Evolutionary conservation across 1,284 basidiomycete genomes (phyloP).

Genomic region (Athelia sp.): DNA sequence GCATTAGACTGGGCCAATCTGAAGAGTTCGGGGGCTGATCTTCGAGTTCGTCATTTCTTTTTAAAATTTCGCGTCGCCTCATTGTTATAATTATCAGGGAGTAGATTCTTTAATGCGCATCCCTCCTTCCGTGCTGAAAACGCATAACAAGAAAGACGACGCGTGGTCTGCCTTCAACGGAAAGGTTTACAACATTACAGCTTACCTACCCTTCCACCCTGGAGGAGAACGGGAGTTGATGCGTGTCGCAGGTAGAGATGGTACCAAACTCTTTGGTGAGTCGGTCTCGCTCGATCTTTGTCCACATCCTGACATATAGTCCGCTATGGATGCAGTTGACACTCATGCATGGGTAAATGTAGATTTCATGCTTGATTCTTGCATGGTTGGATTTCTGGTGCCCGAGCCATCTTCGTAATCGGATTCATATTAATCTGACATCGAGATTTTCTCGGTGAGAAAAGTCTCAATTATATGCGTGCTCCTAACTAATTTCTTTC

Average conservation of each 20-base stretch:
- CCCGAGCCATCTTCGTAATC: constrained; percentile 45
- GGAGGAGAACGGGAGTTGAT: constrained; percentile 93
- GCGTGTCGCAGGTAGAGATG: constrained; percentile 94
- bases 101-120: constrained; percentile 68
- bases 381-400: constrained; percentile 86
- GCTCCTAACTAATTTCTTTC: background rate
- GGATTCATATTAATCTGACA: background rate
- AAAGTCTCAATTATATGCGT: background rate
- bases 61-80: constrained; percentile 3
- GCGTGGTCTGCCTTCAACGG: constrained; percentile 93
- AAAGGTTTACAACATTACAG: constrained; percentile 96
- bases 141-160: constrained; percentile 81
- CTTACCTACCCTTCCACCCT: constrained; percentile 90
- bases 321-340: constrained; percentile 8
- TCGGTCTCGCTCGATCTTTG: constrained; percentile 7
- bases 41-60: constrained; percentile 52
- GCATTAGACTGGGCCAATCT: constrained; percentile 93
- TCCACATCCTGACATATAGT: too few species aligned
- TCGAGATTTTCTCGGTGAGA: background rate
- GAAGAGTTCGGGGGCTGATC: constrained; percentile 73
- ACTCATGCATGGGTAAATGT: constrained; percentile 84
- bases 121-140: constrained; percentile 78
- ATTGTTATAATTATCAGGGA: constrained; percentile 37
- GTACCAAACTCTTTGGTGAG: constrained; percentile 90
- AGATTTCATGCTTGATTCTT: constrained; percentile 90